Conservation (phyloP, 495 filamentous ascomycete species). For the Platismatia glauca region DNA sequence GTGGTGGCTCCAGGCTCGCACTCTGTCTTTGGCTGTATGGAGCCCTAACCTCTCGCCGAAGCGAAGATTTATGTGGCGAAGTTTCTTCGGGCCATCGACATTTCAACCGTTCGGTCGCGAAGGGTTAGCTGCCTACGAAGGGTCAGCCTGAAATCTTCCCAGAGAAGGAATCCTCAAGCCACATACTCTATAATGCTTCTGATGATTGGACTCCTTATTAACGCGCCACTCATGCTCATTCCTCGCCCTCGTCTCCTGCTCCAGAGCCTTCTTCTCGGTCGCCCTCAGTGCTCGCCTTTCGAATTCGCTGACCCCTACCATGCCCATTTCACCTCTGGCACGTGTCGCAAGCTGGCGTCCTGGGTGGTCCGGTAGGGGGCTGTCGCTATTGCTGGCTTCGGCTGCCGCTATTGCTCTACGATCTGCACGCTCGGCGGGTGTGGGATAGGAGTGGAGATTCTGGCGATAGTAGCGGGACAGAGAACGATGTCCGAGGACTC, state of each 20-base stretch:
- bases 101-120: not conserved
- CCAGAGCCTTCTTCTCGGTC: conserved; percentile 56
- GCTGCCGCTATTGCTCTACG: conserved; percentile 36
- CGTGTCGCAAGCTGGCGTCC: not conserved
- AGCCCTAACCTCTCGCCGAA: not conserved
- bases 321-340: conserved; percentile 61
- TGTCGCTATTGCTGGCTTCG: not conserved
- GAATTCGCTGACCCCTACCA: conserved; percentile 59
- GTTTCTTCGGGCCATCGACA: not conserved
- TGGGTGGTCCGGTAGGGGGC: not conserved
- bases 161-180: not conserved
- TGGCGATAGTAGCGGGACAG: conserved; percentile 84
- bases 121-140: not conserved
- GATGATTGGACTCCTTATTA: conserved; percentile 54
- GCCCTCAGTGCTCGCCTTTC: conserved; percentile 56
- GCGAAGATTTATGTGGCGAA: not conserved
- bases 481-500: conserved; percentile 79
- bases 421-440: conserved; percentile 51
- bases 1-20: not conserved
- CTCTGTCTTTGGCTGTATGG: not conserved
- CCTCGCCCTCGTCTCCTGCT: conserved; percentile 49
- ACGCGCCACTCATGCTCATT: conserved; percentile 50
- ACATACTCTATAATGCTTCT: conserved; percentile 60
- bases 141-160: not conserved
- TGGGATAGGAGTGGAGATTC: conserved; percentile 76